Evolutionary conservation across 768 basidiomycete species (phyloP).

Genomic region (Boletus reticuloceps): DNA sequence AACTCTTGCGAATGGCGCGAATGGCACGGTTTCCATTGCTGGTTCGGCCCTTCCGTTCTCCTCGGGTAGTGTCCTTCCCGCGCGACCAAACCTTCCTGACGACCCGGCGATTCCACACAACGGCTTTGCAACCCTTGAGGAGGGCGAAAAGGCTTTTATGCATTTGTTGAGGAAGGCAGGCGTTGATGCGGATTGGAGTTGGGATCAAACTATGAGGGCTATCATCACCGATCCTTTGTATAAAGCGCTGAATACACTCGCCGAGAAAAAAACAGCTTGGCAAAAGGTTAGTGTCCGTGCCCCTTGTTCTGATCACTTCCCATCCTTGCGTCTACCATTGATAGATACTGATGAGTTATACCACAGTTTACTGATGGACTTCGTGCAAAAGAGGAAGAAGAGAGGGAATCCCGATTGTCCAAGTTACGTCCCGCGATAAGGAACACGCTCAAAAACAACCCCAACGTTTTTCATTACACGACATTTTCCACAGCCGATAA

Average conservation of each 20-base stretch:
- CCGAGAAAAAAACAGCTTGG: slow-evolving; percentile 93
- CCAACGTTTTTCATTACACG: slow-evolving; percentile 87
- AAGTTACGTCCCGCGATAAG: slow-evolving; percentile 85
- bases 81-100: slow-evolving; percentile 77
- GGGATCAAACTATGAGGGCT: slow-evolving; percentile 98
- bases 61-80: slow-evolving; percentile 59
- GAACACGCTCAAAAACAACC: slow-evolving; percentile 84
- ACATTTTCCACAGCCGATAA: slow-evolving; percentile 88
- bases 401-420: slow-evolving; percentile 76
- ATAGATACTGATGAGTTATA: slow-evolving; percentile 6
- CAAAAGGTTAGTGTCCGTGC: slow-evolving; percentile 65
- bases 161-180: slow-evolving; percentile 87
- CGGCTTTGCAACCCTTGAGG: slow-evolving; percentile 81
- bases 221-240: slow-evolving; percentile 98
- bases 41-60: slow-evolving; percentile 62
- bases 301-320: background rate
- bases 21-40: slow-evolving; percentile 45
- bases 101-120: slow-evolving; percentile 89
- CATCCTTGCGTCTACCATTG: background rate
- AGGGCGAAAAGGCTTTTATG: slow-evolving; percentile 93
- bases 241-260: slow-evolving; percentile 88
- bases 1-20: slow-evolving; percentile 47
- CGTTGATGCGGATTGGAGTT: slow-evolving; percentile 90
- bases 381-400: slow-evolving; percentile 81
- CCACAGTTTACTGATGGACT: slow-evolving; percentile 68